Base-by-base conservation (phyloP, 306 rosid species). In the Prunus salicina region DNA sequence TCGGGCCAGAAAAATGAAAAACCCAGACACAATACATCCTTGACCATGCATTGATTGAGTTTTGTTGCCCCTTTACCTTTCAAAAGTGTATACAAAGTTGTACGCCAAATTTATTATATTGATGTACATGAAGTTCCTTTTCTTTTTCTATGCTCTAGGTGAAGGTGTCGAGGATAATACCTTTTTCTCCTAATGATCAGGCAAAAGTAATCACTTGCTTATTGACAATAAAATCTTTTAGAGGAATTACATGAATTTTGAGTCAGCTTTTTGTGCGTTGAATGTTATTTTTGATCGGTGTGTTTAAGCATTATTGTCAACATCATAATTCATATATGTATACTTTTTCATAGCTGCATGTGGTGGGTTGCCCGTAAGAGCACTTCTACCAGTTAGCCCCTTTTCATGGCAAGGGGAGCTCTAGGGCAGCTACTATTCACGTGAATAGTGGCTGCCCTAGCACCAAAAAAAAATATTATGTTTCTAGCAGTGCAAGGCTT, bases 121-220 rank as follows among this genome's bases (percentile, higher is more conserved):
- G 1, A 55, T 20, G 15, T 34, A 34, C 43, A 34, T 34, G 43
- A 6, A 34, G 8, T 34, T 34, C 43, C 43, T 6, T 34, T 6
- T 34, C 43, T 6, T 34, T 34, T 34, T 34, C 43, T 34, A 34
- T 34, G 8, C 43, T 34, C 43, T 34, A 34, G 43, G 43, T 34
- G 43, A 6, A 1, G 80, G 80, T 52, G 80, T 71, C 82, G 32
- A 57, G 66, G 71, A 76, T 84, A 47, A 27, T 81, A 47, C 57
- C 82, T 72, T 71, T 63, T 57, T 63, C 71, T 46, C 70, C 52
- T 76, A 34, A 5, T 62, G 25, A 18, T 64, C 38, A 16, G 22
- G 25, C 20, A 18, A 64, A 64, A 30, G 24, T 64, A 15, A 64
- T 64, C 24, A 64, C 34, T 64, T 64, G 25, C 2, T 7, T 10